Percentiles rank a stretch among this genome's conserved stretches.
phyloP scores from a whole-genome alignment of 345 rosid genomes.

The Excoecaria agallocha region DNA sequence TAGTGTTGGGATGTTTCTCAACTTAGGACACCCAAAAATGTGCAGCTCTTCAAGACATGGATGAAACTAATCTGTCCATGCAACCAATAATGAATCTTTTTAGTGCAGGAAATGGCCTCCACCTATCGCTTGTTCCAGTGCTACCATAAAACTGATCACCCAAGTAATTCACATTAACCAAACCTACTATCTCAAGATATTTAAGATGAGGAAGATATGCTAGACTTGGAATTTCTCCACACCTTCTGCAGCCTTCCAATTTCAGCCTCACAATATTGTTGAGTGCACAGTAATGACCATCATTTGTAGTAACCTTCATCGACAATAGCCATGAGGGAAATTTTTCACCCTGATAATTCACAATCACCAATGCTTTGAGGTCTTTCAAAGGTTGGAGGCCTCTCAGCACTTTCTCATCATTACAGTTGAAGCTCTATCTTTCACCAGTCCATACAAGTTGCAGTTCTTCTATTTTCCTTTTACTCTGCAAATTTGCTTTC shows the following conservation, averaged over 20 bases:
- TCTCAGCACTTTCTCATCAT: slow-evolving; percentile 17
- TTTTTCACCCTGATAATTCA: neutral
- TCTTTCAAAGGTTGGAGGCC: slow-evolving; percentile 18
- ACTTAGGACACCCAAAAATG: neutral
- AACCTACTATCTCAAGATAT: neutral
- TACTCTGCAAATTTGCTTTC: slow-evolving; percentile 10
- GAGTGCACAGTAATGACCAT: neutral
- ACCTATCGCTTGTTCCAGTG: neutral
- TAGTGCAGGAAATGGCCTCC: slow-evolving; percentile 14
- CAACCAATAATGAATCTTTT: neutral
- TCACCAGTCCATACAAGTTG: neutral
- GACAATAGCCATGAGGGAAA: slow-evolving; percentile 16
- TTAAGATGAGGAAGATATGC: slow-evolving; percentile 1
- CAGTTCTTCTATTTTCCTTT: neutral
- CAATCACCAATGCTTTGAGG: slow-evolving; percentile 1
- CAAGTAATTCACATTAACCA: neutral
- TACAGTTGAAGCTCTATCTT: neutral
- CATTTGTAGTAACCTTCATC: neutral
- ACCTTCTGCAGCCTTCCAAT: slow-evolving; percentile 1
- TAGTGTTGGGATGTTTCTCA: slow-evolving; percentile 9
- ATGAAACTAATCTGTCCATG: slow-evolving; percentile 9
- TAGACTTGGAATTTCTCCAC: neutral
- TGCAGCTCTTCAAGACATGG: slow-evolving; percentile 20
- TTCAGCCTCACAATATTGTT: neutral
- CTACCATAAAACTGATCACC: slow-evolving; percentile 6